Evolutionary conservation across 2,329 filamentous ascomycete genomes (phyloP).

Genomic region (Hypoxylon sp.): DNA sequence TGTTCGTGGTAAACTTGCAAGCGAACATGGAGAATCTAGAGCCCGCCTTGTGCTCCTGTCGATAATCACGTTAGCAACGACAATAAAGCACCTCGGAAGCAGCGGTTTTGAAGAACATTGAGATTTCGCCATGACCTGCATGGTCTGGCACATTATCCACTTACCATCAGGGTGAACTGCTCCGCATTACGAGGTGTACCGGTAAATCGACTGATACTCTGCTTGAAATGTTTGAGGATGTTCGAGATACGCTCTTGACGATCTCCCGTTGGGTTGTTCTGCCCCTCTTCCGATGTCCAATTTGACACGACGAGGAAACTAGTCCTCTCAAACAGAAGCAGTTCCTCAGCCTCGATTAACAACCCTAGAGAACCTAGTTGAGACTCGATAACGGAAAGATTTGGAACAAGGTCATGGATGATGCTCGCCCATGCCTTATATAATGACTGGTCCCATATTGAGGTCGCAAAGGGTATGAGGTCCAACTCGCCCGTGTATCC

Average conservation of each 20-base stretch:
- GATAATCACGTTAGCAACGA: conserved; percentile 36
- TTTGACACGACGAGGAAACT: conserved; percentile 97
- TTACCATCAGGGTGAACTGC: conserved; percentile 80
- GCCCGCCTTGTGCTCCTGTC: conserved; percentile 78
- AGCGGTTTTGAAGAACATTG: neutral
- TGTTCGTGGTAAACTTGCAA: conserved; percentile 96
- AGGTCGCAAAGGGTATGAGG: conserved; percentile 92
- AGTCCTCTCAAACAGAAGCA: conserved; percentile 94
- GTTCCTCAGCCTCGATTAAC: conserved; percentile 91
- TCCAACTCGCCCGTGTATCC: conserved; percentile 67
- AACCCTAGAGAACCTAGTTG: conserved; percentile 87
- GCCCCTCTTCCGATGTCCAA: conserved; percentile 82
- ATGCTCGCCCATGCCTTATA: conserved; percentile 99
- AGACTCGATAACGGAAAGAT: conserved; percentile 87
- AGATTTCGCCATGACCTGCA: neutral
- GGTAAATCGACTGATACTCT: conserved; percentile 81
- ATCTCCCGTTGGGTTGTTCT: conserved; percentile 88
- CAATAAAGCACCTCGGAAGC: neutral
- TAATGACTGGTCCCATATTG: conserved; percentile 98
- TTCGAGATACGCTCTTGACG: conserved; percentile 95
- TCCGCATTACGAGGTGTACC: conserved; percentile 85
- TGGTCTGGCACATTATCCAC: conserved; percentile 20
- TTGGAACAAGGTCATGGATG: conserved; percentile 97
- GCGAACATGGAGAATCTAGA: conserved; percentile 92
- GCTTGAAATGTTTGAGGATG: conserved; percentile 99